phyloP scores from a whole-genome alignment of 164 flowering plant genomes.

The Akebia trifoliata region DNA sequence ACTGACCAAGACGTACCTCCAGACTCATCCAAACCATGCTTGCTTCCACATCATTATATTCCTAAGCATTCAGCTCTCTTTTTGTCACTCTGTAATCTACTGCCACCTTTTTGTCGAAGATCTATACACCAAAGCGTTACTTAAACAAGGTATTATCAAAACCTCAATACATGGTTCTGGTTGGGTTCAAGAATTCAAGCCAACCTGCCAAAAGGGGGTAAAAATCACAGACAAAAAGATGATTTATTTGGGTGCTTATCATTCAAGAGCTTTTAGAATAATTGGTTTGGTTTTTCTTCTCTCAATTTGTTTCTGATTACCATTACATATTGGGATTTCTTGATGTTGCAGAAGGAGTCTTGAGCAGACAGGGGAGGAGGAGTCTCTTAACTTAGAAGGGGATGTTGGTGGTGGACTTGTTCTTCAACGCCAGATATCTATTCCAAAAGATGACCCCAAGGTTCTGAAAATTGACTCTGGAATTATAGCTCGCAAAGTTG shows the following conservation, averaged over 20 bases:
- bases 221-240: background rate
- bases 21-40: background rate
- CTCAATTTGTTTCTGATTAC: conserved; percentile 5
- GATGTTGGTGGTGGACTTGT: conserved; percentile 84
- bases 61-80: background rate
- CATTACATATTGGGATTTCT: background rate
- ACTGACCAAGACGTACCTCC: too few relatives aligned
- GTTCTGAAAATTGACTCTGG: conserved; percentile 52
- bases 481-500: conserved; percentile 64
- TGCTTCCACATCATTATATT: background rate
- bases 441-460: conserved; percentile 47
- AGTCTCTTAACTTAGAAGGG: conserved; percentile 65
- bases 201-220: background rate
- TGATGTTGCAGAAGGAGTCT: conserved; percentile 43
- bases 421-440: conserved; percentile 45
- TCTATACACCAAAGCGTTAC: too few relatives aligned
- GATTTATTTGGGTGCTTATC: background rate
- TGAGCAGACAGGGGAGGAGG: conserved; percentile 71
- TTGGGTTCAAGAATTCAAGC: background rate
- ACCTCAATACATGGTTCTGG: too few relatives aligned
- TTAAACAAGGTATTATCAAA: background rate
- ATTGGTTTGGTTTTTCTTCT: conserved; percentile 4
- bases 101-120: background rate
- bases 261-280: background rate
- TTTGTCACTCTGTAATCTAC: background rate